Evolutionary conservation across 2,329 filamentous ascomycete genomes (phyloP).

Genomic region (Ramularia endophylla): DNA sequence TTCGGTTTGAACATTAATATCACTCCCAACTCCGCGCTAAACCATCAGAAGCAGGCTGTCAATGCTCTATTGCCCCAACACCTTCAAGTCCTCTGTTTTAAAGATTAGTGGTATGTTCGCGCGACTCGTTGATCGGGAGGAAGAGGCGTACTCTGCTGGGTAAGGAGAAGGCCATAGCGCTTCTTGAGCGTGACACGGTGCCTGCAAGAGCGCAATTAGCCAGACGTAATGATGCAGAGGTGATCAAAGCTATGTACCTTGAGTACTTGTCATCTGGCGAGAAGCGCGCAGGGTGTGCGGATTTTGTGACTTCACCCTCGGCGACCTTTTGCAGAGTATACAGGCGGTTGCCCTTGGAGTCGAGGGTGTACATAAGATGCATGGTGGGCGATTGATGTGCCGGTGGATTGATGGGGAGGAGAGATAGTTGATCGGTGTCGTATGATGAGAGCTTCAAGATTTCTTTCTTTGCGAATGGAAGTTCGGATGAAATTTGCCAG

Average conservation of each 20-base stretch:
- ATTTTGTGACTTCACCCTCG: constrained; percentile 83
- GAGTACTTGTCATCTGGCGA: constrained; percentile 99
- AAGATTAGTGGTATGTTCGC: constrained; percentile 3
- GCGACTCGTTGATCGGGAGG: neutral
- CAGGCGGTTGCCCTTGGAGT: constrained; percentile 73
- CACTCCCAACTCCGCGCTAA: constrained; percentile 26
- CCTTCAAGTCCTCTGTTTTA: constrained; percentile 37
- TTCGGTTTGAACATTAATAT: neutral
- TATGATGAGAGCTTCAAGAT: too few relatives aligned
- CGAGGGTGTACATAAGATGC: constrained; percentile 83
- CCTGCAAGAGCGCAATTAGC: constrained; percentile 37
- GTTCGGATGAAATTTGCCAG: neutral
- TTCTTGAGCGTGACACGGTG: constrained; percentile 94
- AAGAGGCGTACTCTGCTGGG: constrained; percentile 53
- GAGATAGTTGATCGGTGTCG: neutral
- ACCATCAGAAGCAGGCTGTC: constrained; percentile 4
- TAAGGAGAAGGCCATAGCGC: constrained; percentile 81
- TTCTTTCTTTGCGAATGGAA: neutral
- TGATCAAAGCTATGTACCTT: constrained; percentile 40
- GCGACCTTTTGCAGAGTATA: constrained; percentile 93
- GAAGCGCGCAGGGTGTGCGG: constrained; percentile 91
- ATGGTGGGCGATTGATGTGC: constrained; percentile 37
- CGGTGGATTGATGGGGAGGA: neutral
- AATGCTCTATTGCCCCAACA: constrained; percentile 36
- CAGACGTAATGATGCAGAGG: neutral